phyloP scores from a whole-genome alignment of 2,329 filamentous ascomycete species.

The Xylariaceae sp. region DNA sequence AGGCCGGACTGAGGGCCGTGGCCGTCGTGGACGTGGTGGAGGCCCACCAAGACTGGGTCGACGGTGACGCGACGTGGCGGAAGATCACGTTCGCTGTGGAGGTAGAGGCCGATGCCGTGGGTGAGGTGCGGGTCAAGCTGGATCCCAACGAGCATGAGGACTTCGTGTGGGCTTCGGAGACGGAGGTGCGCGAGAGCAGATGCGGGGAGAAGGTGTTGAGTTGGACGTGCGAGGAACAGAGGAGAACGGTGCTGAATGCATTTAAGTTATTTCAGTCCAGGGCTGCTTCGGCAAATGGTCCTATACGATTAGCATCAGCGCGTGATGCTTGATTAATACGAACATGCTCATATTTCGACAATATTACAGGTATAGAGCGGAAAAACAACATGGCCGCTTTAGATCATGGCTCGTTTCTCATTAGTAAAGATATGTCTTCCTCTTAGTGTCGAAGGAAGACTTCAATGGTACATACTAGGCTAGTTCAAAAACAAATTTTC shows the following conservation, averaged over 20 bases:
- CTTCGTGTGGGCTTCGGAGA: constrained; percentile 19
- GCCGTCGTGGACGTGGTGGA: constrained; percentile 43
- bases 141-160: constrained; percentile 24
- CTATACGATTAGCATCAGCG: too few relatives aligned
- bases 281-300: not conserved
- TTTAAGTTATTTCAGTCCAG: constrained; percentile 9
- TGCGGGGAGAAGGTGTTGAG: constrained; percentile 10
- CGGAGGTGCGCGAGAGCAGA: constrained; percentile 6
- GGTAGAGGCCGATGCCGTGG: not conserved
- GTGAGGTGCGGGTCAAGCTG: not conserved
- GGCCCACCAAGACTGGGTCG: constrained; percentile 38
- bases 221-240: constrained; percentile 21
- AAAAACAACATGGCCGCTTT: too few relatives aligned
- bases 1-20: constrained; percentile 17
- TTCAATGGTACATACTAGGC: too few relatives aligned
- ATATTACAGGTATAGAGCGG: too few relatives aligned
- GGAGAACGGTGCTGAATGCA: constrained; percentile 14
- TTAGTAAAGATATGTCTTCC: too few relatives aligned
- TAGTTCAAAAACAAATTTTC: not conserved
- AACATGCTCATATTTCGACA: too few relatives aligned
- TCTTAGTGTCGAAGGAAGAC: too few relatives aligned
- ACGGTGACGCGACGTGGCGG: constrained; percentile 20
- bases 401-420: too few relatives aligned
- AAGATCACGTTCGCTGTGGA: constrained; percentile 23
- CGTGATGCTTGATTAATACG: too few relatives aligned